These are phyloP conservation scores for Piromyces finnis DNA, from an alignment of 192 early-diverging fungal species.

Conservation along the genomic window DNA sequence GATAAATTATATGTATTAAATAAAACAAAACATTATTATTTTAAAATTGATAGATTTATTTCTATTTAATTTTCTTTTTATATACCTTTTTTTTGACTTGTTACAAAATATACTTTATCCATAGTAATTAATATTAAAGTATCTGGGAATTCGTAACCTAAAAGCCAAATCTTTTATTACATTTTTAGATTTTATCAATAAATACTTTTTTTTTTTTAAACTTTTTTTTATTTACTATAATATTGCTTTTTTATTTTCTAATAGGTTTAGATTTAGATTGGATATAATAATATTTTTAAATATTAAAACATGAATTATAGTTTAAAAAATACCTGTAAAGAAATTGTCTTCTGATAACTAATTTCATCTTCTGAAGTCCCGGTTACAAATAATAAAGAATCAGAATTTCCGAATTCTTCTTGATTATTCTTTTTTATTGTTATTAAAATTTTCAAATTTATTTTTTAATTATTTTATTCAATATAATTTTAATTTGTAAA, in stretches of 20 bases:
- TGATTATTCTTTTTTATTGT: not conserved
- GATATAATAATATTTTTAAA: no score
- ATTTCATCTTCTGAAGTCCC: conserved; percentile 43
- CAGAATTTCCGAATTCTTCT: conserved; percentile 14
- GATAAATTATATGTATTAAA: no score
- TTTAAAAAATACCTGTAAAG: conserved; percentile 17
- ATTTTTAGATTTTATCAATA: not conserved
- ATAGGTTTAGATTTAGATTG: no score
- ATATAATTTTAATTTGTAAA: no score
- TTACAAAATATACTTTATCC: conserved; percentile 58
- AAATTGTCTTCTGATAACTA: conserved; percentile 53
- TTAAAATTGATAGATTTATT: no score
- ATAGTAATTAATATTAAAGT: conserved; percentile 59
- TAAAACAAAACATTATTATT: no score
- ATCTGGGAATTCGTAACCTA: conserved; percentile 82
- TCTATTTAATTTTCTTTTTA: not conserved
- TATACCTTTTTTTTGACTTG: conserved; percentile 63
- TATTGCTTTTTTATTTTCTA: no score
- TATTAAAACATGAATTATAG: no score
- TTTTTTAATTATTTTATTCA: no score
- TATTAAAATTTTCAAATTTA: no score
- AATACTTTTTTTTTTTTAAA: not conserved
- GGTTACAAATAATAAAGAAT: conserved; percentile 39
- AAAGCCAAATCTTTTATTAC: conserved; percentile 60
- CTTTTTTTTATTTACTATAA: no score